Conservation (phyloP, 2,329 filamentous ascomycete genomes). For the Geoglossum cookeanum region DNA sequence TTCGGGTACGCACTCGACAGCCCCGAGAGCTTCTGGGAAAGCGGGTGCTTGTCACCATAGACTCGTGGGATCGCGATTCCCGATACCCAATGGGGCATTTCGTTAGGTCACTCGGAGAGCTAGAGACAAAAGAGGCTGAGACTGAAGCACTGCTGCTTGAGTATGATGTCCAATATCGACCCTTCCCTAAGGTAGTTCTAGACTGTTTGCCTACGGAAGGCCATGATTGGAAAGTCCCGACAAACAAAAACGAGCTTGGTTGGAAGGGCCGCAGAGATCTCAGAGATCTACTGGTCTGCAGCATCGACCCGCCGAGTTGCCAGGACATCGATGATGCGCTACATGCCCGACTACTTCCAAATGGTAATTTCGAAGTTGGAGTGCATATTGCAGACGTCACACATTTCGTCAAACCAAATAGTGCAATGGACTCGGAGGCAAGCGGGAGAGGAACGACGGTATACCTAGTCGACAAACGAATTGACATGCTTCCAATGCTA, state of each 20-base stretch:
- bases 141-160: constrained; percentile 88
- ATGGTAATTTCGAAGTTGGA: constrained; percentile 89
- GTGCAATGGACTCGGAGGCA: constrained; percentile 91
- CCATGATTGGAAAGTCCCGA: constrained; percentile 85
- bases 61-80: constrained; percentile 87
- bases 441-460: constrained; percentile 90
- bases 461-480: constrained; percentile 95
- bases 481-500: constrained; percentile 96
- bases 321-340: constrained; percentile 97
- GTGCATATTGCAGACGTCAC: constrained; percentile 99
- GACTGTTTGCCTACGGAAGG: constrained; percentile 85
- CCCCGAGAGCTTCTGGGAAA: constrained; percentile 78
- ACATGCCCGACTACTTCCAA: constrained; percentile 66
- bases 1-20: constrained; percentile 78
- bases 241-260: constrained; percentile 51
- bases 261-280: constrained; percentile 78
- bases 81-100: constrained; percentile 88
- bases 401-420: constrained; percentile 92
- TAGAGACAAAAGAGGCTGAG: constrained; percentile 94
- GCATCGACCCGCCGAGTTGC: constrained; percentile 88
- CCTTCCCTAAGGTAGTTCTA: constrained; percentile 86
- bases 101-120: constrained; percentile 74
- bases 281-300: constrained; percentile 75
- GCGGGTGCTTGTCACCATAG: constrained; percentile 79
- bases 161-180: constrained; percentile 93